Evolutionary conservation across 306 rosid species (phyloP), one percentile per base, ranked within the genome.

Genomic region (Astragalus glycyphyllos): DNA sequence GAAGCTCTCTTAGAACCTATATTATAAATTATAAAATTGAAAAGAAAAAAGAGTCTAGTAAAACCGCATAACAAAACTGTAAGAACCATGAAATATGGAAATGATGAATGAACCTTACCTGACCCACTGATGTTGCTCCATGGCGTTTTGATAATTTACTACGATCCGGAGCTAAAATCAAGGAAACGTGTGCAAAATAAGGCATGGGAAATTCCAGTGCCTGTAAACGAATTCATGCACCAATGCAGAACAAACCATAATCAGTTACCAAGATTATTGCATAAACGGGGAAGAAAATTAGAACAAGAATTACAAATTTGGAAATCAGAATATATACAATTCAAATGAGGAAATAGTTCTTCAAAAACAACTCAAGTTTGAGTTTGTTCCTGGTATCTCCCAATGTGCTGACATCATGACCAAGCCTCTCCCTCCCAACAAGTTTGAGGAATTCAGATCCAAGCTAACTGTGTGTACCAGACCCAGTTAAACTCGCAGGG

Each of bases 41-140:
- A 64, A 56, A 45, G 58, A 47, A 67, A 65, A 7, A 4, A 16
- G 35, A 7, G 23, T 11, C 58, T 9, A 58, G 57, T 35, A 41
- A 74, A 34, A 57, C 16, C 61, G 38, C 50, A 61, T 9, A 31
- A 40, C 40, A 73, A 16, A 57, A 61, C 31, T 47, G 44, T 56
- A 20, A 49, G 50, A 58, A 4, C 1, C 4, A 69, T n/a, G 64
- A 53, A 72, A 57, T 10, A 48, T 10, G 23, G 13, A 59, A 42
- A 57, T 37, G 44, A 62, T 58, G 20, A 55, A 59, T 60, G 60
- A 71, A 41, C 34, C 57, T 8, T 60, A 86, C 97, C 97, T 91
- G 97, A 74, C 97, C 97, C 12, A 91, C 99, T 57, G 99, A 94
- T 68, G 97, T 94, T 29, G 99, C 99, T 53, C 97, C 99, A 84